Conservation (phyloP, 2,329 filamentous ascomycete species). For the Tricladium varicosporioides region DNA sequence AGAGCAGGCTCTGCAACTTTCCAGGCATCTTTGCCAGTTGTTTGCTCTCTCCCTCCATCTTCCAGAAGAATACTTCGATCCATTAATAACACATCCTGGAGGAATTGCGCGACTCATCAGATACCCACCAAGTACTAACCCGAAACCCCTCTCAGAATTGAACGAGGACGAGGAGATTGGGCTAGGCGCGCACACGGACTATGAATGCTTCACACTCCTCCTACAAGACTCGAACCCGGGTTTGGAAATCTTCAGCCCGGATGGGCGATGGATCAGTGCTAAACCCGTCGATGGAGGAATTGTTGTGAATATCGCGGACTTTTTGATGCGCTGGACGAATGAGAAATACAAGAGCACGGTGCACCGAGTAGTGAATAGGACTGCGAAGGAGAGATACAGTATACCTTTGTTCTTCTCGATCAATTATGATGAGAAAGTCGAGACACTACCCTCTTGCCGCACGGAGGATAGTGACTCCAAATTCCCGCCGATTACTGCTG, state of each 20-base stretch:
- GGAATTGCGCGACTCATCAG: conserved; percentile 47
- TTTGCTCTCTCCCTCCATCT: conserved; percentile 41
- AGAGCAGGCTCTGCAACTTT: conserved; percentile 36
- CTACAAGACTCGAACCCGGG: conserved; percentile 50
- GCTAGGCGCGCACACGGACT: conserved; percentile 53
- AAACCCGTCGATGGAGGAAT: conserved; percentile 44
- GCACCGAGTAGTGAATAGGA: conserved; percentile 55
- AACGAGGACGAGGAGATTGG: conserved; percentile 30
- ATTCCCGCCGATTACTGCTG: conserved; percentile 31
- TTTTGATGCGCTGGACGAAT: conserved; percentile 50
- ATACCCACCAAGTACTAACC: conserved; percentile 43
- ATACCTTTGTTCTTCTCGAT: conserved; percentile 52
- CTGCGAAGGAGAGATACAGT: conserved; percentile 49
- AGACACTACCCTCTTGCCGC: conserved; percentile 30
- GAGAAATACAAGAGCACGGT: conserved; percentile 51
- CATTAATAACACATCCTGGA: conserved; percentile 41
- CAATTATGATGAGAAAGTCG: conserved; percentile 33
- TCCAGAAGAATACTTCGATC: conserved; percentile 41
- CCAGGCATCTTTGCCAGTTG: conserved; percentile 36
- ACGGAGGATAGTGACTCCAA: conserved; percentile 28
- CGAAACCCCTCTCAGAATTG: conserved; percentile 27
- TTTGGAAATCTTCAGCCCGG: conserved; percentile 49
- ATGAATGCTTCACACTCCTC: conserved; percentile 54
- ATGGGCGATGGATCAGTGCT: conserved; percentile 44
- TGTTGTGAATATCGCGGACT: conserved; percentile 52